Evolutionary conservation across 129 eudicot species (phyloP).

Genomic region (Helianthus tuberosus): DNA sequence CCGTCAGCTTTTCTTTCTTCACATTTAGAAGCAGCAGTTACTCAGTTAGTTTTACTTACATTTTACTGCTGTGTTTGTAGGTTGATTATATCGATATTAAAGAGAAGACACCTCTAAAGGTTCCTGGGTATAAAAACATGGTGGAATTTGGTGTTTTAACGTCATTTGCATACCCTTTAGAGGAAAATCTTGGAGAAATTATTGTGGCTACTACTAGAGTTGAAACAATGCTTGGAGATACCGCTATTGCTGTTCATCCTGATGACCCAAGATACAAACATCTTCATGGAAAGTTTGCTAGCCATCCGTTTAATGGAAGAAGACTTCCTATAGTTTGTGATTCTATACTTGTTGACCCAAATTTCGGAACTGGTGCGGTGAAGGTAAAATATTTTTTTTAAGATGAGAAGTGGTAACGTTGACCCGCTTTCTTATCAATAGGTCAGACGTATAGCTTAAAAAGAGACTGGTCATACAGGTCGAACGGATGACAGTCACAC

Average conservation of each 20-base stretch:
- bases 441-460: not conserved
- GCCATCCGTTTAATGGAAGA: constrained; percentile 87
- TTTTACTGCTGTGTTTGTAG: constrained; percentile 38
- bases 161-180: constrained; percentile 92
- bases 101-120: constrained; percentile 68
- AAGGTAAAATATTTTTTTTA: constrained; percentile 51
- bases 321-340: constrained; percentile 88
- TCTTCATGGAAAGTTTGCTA: constrained; percentile 84
- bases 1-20: not conserved
- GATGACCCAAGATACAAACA: constrained; percentile 81
- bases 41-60: not conserved
- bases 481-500: not conserved
- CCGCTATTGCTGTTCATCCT: constrained; percentile 95
- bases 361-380: constrained; percentile 95
- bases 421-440: not conserved
- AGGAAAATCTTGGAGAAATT: constrained; percentile 78
- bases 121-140: constrained; percentile 74
- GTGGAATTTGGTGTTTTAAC: constrained; percentile 92
- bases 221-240: constrained; percentile 99
- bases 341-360: constrained; percentile 82
- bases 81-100: constrained; percentile 84
- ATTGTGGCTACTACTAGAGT: constrained; percentile 95
- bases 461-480: not conserved
- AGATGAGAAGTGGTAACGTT: not conserved
- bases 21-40: not conserved